Conservation (phyloP, 108 stramenopile species). For the Conticribra guillardii region DNA sequence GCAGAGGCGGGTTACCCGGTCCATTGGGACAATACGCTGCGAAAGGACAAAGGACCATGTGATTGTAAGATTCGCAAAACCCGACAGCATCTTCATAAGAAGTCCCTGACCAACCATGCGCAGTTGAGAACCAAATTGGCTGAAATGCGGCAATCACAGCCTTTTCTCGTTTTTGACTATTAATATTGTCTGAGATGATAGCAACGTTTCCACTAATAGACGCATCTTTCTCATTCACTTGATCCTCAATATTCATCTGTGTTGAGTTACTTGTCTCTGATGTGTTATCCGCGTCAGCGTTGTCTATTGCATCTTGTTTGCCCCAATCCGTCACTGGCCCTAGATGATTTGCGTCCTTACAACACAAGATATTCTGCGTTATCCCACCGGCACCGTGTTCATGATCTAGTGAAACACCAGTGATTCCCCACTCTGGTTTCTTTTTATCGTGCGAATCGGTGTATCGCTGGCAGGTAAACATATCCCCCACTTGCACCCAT, state of each 20-base stretch:
- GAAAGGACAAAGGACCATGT: constrained; percentile 50
- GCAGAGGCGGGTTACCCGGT: constrained; percentile 21
- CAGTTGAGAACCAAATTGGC: constrained; percentile 28
- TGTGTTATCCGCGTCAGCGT: constrained; percentile 17
- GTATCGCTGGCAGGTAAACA: constrained; percentile 32
- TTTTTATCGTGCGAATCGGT: constrained; percentile 23
- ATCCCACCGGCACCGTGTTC: constrained; percentile 49
- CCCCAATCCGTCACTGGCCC: constrained; percentile 31
- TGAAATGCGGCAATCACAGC: constrained; percentile 36
- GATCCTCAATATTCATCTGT: constrained; percentile 4
- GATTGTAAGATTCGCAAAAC: constrained; percentile 39
- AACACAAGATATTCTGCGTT: constrained; percentile 47
- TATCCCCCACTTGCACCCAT: constrained; percentile 41
- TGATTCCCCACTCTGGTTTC: constrained; percentile 39
- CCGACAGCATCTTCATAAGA: constrained; percentile 38
- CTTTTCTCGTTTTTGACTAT: constrained; percentile 36
- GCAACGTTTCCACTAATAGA: constrained; percentile 25
- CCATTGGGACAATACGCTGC: constrained; percentile 47
- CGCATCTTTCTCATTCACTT: constrained; percentile 14
- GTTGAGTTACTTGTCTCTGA: constrained; percentile 14
- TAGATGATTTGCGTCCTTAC: constrained; percentile 27
- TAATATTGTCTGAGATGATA: constrained; percentile 15
- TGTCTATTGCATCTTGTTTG: constrained; percentile 9
- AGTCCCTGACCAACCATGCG: constrained; percentile 35
- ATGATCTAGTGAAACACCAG: constrained; percentile 31